phyloP scores from a whole-genome alignment of 148 eudicot genomes.

The Nyssa sinensis region DNA sequence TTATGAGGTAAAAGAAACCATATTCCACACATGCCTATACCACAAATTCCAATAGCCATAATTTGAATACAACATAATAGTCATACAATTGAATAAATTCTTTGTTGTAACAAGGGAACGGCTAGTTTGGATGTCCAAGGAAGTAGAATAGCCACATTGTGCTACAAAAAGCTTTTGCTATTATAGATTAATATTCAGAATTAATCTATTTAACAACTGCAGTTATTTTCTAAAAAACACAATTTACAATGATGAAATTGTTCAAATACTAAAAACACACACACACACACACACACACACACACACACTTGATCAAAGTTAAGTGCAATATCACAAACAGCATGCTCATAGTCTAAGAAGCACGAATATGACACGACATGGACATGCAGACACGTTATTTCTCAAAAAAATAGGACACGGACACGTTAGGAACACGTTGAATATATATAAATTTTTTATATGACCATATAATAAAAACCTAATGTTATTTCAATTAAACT shows the following conservation, averaged over 20 bases:
- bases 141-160: not conserved
- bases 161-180: not conserved
- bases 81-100: not conserved
- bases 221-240: not conserved
- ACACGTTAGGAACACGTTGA: too few species aligned
- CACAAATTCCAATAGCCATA: not conserved
- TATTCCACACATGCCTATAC: slow-evolving; percentile 66
- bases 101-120: not conserved
- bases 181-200: too few species aligned
- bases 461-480: too few species aligned
- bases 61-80: not conserved
- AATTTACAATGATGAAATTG: not conserved
- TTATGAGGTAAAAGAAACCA: slow-evolving; percentile 86
- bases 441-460: too few species aligned
- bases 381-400: too few species aligned
- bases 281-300: too few species aligned
- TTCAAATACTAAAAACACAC: not conserved
- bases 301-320: too few species aligned
- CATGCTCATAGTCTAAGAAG: too few species aligned
- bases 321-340: too few species aligned
- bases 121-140: not conserved
- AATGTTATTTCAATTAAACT: too few species aligned
- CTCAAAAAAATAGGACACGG: too few species aligned
- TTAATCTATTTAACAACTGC: not conserved
- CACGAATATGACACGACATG: too few species aligned